A percentile compares a stretch with the other conserved stretches of the same genome.
phyloP scores from a whole-genome alignment of 768 basidiomycete genomes.

The Cystobasidium tubakii region DNA sequence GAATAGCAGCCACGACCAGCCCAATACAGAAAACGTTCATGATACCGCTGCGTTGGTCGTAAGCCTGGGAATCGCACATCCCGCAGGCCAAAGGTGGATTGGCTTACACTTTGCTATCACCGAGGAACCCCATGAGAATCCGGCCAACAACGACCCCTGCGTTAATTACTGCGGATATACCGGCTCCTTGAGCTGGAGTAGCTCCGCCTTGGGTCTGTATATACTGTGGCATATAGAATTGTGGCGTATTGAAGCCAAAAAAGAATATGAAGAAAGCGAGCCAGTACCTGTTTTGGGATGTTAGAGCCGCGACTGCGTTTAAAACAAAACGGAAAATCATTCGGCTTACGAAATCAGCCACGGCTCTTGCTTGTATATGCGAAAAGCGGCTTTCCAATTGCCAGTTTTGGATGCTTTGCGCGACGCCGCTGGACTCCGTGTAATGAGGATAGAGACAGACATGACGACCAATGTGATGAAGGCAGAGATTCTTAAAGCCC shows the following conservation, averaged over 20 bases:
- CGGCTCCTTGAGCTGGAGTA: conserved; percentile 3
- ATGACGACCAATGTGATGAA: not conserved
- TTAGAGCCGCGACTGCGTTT: not conserved
- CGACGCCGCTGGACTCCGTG: not conserved
- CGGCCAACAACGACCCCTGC: conserved; percentile 15
- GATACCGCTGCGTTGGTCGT: conserved; percentile 5
- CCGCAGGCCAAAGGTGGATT: too few relatives aligned
- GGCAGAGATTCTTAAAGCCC: conserved; percentile 24
- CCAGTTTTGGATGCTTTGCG: conserved; percentile 11
- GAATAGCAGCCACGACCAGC: not conserved
- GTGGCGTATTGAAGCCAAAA: conserved; percentile 22
- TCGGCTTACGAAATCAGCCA: conserved; percentile 15
- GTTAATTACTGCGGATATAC: not conserved
- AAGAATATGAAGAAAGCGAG: conserved; percentile 5
- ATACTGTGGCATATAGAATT: conserved; percentile 23
- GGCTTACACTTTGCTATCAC: conserved; percentile 8
- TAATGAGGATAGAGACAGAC: not conserved
- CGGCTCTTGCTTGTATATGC: not conserved
- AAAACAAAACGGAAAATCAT: not conserved
- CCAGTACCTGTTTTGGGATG: not conserved
- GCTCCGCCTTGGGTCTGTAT: conserved; percentile 8
- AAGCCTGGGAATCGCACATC: too few relatives aligned
- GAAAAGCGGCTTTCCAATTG: not conserved
- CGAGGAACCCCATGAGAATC: conserved; percentile 13
- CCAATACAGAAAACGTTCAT: conserved; percentile 19